Base-by-base conservation (phyloP, 352 stramenopile genomes). In the Phytophthora cajani region DNA sequence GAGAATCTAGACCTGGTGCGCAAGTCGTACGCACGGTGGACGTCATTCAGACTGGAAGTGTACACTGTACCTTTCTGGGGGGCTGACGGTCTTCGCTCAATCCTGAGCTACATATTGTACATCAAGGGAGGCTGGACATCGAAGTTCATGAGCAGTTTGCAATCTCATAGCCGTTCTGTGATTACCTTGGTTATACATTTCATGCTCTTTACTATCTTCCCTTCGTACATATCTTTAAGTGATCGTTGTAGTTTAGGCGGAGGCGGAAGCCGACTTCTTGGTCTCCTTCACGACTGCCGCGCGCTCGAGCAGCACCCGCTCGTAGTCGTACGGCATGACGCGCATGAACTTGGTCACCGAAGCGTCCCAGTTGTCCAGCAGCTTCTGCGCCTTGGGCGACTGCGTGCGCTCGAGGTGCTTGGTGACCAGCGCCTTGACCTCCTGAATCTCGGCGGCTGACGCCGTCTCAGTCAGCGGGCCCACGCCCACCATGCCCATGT, bases 401-500 rank as follows among this genome's bases (percentile, higher is more conserved):
- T 88, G 78, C 17, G 97, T 99, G 62, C 93, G 97, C 5, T 81
- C 82, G 51, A 91, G 83, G 46, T 99, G 84, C 66, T 97, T 89
- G 55, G 92, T 80, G 40, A 99, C 87, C 11, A 99, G 89, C 30
- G 75, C 75, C 71, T 90, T 92, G 30, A 99, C 78, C 50, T 90
- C 72, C 57, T 95, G 78, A 25, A 95, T 94, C 59, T 93, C 89
- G 14, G 72, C 49, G 6, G 81, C 90, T 5, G 69, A 80, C 6
- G 98, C 93, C 12, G 67, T 79, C 44, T 97, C 91, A 2, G 97
- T 79, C 38, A 90, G 62, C 19, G 82, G 67, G 6, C 62, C 68
- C 23, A 90, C 74, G 8, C 76, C 87, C 12, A 99, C 95, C 87
- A 99, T 97, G 21, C 95, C 96, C 93, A 98, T 98, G 84, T 99